phyloP scores from a whole-genome alignment of 305 asterid genomes.

The Fraxinus nigra region DNA sequence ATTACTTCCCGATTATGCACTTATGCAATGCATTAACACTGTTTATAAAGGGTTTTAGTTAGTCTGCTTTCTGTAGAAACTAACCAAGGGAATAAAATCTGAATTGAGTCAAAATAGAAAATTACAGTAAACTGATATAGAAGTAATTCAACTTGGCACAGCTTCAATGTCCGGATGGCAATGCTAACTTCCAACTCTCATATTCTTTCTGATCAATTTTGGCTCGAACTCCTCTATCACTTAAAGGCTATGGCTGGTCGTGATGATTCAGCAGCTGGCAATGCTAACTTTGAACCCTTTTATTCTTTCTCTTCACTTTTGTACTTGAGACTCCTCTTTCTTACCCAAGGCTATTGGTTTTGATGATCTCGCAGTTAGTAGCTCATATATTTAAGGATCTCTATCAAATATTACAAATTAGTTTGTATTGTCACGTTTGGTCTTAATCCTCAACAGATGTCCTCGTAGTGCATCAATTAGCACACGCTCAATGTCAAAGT shows the following conservation, averaged over 20 bases:
- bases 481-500: slow-evolving; percentile 6
- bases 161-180: neutral
- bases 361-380: neutral
- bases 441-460: slow-evolving; percentile 8
- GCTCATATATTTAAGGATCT: neutral
- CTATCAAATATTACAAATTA: neutral
- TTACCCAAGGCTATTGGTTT: neutral
- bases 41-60: neutral
- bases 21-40: neutral
- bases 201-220: neutral
- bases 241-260: neutral
- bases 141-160: neutral
- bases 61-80: neutral
- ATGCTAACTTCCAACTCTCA: neutral
- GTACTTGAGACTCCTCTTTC: neutral
- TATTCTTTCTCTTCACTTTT: neutral
- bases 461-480: neutral
- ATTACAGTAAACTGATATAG: neutral
- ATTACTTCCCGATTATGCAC: neutral
- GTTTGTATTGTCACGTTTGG: neutral
- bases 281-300: neutral
- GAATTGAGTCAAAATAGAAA: neutral
- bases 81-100: neutral
- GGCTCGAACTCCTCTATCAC: neutral
- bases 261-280: neutral